Conservation (phyloP, 441 rosid genomes). For the Populus hybrid region DNA sequence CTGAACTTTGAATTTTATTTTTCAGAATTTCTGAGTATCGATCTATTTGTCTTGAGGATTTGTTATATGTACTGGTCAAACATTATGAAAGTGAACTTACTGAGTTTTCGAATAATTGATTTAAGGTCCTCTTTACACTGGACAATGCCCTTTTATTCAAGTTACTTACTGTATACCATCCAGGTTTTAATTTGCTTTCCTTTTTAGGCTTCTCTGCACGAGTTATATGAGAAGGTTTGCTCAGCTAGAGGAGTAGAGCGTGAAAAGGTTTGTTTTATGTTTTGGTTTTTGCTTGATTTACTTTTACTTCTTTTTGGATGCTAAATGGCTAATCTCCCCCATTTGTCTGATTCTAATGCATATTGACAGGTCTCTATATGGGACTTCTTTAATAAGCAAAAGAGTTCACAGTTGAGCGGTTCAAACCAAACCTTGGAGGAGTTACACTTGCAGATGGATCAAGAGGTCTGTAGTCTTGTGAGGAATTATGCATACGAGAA, state of each 20-base stretch:
- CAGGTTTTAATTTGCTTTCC: slow-evolving; percentile 16
- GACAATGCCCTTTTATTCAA: neutral
- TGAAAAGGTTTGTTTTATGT: slow-evolving; percentile 48
- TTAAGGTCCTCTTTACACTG: neutral
- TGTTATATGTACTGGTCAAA: neutral
- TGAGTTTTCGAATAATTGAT: neutral
- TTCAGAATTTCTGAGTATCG: neutral
- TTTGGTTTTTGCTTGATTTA: slow-evolving; percentile 11
- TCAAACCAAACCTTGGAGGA: slow-evolving; percentile 54
- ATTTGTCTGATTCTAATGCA: slow-evolving; percentile 12
- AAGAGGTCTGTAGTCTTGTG: slow-evolving; percentile 47
- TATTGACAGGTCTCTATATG: slow-evolving; percentile 53
- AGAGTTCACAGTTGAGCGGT: slow-evolving; percentile 34
- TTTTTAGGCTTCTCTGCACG: slow-evolving; percentile 59
- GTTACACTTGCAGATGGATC: slow-evolving; percentile 67
- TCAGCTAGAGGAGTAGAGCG: slow-evolving; percentile 46
- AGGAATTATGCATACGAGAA: neutral
- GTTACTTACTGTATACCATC: neutral
- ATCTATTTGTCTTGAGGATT: neutral
- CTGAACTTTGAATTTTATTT: neutral
- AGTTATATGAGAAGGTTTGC: slow-evolving; percentile 65
- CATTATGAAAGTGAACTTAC: neutral
- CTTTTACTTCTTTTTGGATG: slow-evolving; percentile 1
- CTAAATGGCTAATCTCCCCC: neutral
- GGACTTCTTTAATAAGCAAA: slow-evolving; percentile 60